Percentiles rank a stretch among this genome's conserved stretches.
These are phyloP conservation scores for Trichosporon faecale DNA, from an alignment of 1,284 basidiomycete genomes.

Conservation along the genomic window DNA sequence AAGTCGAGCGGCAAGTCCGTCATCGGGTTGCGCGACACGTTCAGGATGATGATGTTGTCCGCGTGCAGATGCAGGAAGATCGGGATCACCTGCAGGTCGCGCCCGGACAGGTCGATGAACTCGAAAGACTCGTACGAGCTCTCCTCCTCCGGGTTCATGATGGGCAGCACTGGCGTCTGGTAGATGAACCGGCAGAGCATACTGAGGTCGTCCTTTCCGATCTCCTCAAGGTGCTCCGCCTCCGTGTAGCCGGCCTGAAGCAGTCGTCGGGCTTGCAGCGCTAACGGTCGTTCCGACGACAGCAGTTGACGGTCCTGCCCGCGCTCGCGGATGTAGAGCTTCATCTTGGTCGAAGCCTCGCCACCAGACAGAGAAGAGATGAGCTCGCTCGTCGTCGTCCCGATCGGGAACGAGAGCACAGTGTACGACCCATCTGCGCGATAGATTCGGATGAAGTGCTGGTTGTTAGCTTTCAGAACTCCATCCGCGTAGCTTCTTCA, in stretches of 20 bases:
- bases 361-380: slow-evolving; percentile 57
- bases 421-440: slow-evolving; percentile 71
- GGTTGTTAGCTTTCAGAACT: not conserved
- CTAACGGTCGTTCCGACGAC: slow-evolving; percentile 76
- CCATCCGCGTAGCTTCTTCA: not conserved
- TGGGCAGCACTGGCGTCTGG: slow-evolving; percentile 55
- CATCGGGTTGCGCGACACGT: slow-evolving; percentile 92
- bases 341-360: slow-evolving; percentile 60
- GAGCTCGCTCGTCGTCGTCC: slow-evolving; percentile 69
- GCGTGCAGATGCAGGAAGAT: slow-evolving; percentile 84
- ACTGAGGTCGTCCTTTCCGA: slow-evolving; percentile 76
- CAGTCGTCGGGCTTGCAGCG: slow-evolving; percentile 77
- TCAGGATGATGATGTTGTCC: slow-evolving; percentile 78
- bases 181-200: slow-evolving; percentile 87
- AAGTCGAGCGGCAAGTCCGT: slow-evolving; percentile 96
- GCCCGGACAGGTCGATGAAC: slow-evolving; percentile 76
- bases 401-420: slow-evolving; percentile 64
- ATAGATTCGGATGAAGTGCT: slow-evolving; percentile 68
- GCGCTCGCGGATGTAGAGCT: slow-evolving; percentile 76
- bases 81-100: slow-evolving; percentile 84
- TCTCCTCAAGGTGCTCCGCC: slow-evolving; percentile 72
- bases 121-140: slow-evolving; percentile 72
- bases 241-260: slow-evolving; percentile 88
- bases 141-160: slow-evolving; percentile 65
- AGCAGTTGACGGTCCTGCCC: slow-evolving; percentile 79